These are phyloP conservation scores for Pugionium dolabratum DNA, from an alignment of 345 rosid species.

Conservation along the genomic window DNA sequence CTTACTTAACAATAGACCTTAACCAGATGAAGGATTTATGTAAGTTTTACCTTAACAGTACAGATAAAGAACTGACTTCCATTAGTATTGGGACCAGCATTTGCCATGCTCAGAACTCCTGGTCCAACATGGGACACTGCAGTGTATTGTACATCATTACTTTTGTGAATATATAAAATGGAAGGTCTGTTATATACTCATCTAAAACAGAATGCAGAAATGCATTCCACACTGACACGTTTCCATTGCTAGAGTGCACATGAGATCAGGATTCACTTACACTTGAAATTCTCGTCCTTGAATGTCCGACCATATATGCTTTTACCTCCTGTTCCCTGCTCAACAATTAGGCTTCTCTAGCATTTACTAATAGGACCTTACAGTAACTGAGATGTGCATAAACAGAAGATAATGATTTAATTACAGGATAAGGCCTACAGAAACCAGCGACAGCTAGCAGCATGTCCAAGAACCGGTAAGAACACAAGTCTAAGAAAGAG, in stretches of 20 bases:
- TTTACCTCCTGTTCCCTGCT: constrained; percentile 99
- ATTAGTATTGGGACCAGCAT: constrained; percentile 98
- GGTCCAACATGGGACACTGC: constrained; percentile 93
- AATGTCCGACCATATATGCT: constrained; percentile 94
- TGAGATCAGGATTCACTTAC: constrained; percentile 56
- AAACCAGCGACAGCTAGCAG: constrained; percentile 6
- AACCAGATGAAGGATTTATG: constrained; percentile 6
- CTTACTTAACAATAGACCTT: background rate
- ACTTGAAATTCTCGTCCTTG: constrained; percentile 93
- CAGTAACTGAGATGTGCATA: constrained; percentile 3
- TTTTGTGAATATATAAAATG: background rate
- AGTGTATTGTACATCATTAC: constrained; percentile 29
- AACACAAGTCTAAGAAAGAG: background rate
- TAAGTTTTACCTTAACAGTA: constrained; percentile 75
- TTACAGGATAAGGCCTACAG: constrained; percentile 10
- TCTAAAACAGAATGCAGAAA: background rate
- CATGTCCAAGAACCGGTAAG: background rate
- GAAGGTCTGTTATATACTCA: constrained; percentile 1
- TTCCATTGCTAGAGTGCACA: constrained; percentile 6
- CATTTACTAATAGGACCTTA: background rate
- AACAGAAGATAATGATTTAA: background rate
- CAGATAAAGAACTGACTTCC: constrained; percentile 99
- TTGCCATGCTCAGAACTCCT: constrained; percentile 96
- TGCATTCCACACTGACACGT: constrained; percentile 6
- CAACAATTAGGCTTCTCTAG: constrained; percentile 31